Percentiles rank a stretch among this genome's conserved stretches.
phyloP scores from a whole-genome alignment of 768 basidiomycete species.

The Lactifluus volemus region DNA sequence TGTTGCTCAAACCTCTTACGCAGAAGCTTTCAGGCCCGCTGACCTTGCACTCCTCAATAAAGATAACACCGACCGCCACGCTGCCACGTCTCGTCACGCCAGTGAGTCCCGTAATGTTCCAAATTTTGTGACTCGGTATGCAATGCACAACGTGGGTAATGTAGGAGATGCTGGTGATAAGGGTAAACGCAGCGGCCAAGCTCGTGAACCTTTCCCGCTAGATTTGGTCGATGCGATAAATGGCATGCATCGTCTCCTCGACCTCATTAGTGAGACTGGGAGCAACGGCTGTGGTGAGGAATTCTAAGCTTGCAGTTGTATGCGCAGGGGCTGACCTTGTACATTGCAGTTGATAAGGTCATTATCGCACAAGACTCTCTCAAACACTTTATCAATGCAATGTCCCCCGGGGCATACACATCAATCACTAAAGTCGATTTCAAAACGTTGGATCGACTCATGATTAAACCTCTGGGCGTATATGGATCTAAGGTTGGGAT shows the following conservation, averaged over 20 bases:
- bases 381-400: constrained; percentile 36
- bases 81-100: no score
- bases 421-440: constrained; percentile 52
- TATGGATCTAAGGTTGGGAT: constrained; percentile 49
- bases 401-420: constrained; percentile 41
- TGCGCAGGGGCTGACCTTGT: neutral
- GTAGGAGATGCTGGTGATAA: neutral
- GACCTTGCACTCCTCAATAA: neutral
- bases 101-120: neutral
- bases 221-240: constrained; percentile 24
- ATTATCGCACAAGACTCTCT: constrained; percentile 48
- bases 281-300: constrained; percentile 44
- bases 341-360: constrained; percentile 48
- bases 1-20: neutral
- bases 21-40: neutral
- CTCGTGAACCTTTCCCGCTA: neutral
- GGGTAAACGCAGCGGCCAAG: neutral
- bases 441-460: constrained; percentile 36
- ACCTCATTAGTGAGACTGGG: constrained; percentile 42
- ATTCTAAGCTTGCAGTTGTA: neutral
- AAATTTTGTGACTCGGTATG: no score
- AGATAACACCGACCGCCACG: neutral
- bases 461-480: constrained; percentile 43
- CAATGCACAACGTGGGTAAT: neutral
- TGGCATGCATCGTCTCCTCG: constrained; percentile 44